These are phyloP conservation scores for Pleurotus djamor DNA, from an alignment of 768 basidiomycete species.

Conservation along the genomic window DNA sequence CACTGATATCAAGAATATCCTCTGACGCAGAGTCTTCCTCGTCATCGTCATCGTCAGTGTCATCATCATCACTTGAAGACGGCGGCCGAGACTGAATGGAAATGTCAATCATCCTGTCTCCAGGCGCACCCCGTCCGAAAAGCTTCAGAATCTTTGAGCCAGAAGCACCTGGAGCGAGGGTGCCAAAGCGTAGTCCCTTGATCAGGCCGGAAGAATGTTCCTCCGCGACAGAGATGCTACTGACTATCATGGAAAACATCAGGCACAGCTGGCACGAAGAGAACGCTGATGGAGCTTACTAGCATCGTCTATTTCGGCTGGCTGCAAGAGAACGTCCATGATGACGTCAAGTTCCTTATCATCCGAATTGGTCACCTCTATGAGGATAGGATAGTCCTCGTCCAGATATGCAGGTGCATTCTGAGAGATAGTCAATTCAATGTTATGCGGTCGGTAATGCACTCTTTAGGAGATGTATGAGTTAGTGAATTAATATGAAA, in stretches of 20 bases:
- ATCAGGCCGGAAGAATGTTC: constrained; percentile 70
- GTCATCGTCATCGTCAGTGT: constrained; percentile 13
- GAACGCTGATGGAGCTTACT: constrained; percentile 36
- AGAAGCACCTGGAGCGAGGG: constrained; percentile 54
- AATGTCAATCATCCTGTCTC: constrained; percentile 76
- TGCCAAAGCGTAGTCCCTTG: constrained; percentile 70
- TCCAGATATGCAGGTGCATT: constrained; percentile 73
- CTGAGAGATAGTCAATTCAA: constrained; percentile 57
- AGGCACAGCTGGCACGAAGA: neutral
- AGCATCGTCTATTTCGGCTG: constrained; percentile 71
- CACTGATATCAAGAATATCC: constrained; percentile 37
- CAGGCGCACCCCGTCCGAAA: constrained; percentile 56
- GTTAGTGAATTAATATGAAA: constrained; percentile 6
- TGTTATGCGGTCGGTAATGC: constrained; percentile 56
- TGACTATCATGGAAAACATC: constrained; percentile 36
- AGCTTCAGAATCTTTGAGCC: constrained; percentile 64
- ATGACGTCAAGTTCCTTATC: constrained; percentile 63
- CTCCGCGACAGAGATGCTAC: constrained; percentile 58
- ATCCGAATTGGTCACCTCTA: constrained; percentile 74
- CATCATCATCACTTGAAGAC: constrained; percentile 12
- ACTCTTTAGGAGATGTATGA: constrained; percentile 37
- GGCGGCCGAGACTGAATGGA: constrained; percentile 64
- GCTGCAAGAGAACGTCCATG: constrained; percentile 79
- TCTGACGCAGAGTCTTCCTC: constrained; percentile 15
- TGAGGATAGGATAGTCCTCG: constrained; percentile 73